Percentiles rank a stretch among this genome's conserved stretches.
These are phyloP conservation scores for Escallonia rubra DNA, from an alignment of 129 eudicot genomes.

Conservation along the genomic window DNA sequence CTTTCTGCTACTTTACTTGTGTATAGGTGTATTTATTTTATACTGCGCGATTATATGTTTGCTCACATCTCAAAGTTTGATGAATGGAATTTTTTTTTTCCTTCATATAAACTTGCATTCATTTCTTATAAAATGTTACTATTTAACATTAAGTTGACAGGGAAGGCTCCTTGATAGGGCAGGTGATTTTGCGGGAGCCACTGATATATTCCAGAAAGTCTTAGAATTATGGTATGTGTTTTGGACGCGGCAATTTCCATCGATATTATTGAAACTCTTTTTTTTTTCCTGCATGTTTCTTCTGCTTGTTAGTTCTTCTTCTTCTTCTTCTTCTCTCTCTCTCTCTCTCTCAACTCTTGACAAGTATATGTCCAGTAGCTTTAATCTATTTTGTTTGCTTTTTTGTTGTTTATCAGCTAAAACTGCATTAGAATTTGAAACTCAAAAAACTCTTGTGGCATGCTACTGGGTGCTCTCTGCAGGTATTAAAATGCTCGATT, in stretches of 20 bases:
- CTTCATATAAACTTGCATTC: conserved; percentile 18
- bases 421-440: too few relatives aligned
- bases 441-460: too few relatives aligned
- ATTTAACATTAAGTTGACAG: conserved; percentile 95
- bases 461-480: too few relatives aligned
- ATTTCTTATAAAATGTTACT: too few relatives aligned
- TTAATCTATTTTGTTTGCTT: neutral
- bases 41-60: neutral
- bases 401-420: too few relatives aligned
- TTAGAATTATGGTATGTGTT: conserved; percentile 59
- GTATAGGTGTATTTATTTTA: neutral
- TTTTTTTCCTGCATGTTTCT: neutral
- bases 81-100: neutral
- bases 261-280: neutral
- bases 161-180: conserved; percentile 98
- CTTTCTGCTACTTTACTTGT: conserved; percentile 21
- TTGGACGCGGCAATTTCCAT: neutral
- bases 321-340: too few relatives aligned
- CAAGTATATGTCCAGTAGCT: neutral
- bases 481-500: too few relatives aligned
- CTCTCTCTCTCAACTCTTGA: too few relatives aligned
- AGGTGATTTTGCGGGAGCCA: conserved; percentile 77
- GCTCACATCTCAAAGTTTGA: neutral
- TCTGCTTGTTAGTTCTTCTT: too few relatives aligned
- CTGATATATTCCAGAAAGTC: conserved; percentile 66